Conservation (phyloP, 768 basidiomycete species). For the Phylloporus scabripes region DNA sequence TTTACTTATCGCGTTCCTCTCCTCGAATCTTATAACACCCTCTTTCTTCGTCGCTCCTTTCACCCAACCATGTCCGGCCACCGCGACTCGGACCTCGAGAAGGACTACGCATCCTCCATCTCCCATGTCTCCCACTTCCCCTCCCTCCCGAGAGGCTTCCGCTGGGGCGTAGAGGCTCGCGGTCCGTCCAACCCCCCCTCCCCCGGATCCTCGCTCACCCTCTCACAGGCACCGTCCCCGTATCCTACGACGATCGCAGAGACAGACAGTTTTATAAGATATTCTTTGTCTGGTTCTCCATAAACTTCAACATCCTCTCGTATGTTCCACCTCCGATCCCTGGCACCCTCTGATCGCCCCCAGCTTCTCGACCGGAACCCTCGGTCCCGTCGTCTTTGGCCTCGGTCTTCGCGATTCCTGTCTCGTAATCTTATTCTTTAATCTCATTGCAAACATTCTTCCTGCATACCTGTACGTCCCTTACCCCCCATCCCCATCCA, state of each 20-base stretch:
- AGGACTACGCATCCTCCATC: constrained; percentile 21
- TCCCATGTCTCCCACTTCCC: constrained; percentile 2
- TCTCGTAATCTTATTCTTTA: constrained; percentile 63
- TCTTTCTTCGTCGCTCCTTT: constrained; percentile 2
- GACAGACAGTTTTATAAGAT: constrained; percentile 60
- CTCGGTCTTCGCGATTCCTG: constrained; percentile 59
- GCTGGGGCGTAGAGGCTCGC: constrained; percentile 31
- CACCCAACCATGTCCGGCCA: constrained; percentile 20
- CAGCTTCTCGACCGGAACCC: constrained; percentile 63
- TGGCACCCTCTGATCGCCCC: background rate
- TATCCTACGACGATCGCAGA: constrained; percentile 41
- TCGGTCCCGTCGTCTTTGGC: constrained; percentile 59
- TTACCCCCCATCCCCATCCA: background rate
- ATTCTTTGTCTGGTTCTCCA: constrained; percentile 70
- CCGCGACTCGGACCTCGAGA: constrained; percentile 25
- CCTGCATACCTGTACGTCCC: constrained; percentile 58
- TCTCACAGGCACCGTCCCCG: constrained; percentile 46
- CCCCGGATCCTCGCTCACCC: background rate
- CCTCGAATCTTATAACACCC: constrained; percentile 9
- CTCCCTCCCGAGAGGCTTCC: constrained; percentile 16
- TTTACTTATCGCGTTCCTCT: constrained; percentile 3
- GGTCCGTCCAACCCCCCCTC: constrained; percentile 7
- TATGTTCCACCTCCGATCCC: constrained; percentile 22
- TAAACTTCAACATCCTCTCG: constrained; percentile 61
- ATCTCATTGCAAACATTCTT: constrained; percentile 50